These are phyloP conservation scores for Coemansia sp. DNA, from an alignment of 192 early-diverging fungal genomes.

Conservation along the genomic window DNA sequence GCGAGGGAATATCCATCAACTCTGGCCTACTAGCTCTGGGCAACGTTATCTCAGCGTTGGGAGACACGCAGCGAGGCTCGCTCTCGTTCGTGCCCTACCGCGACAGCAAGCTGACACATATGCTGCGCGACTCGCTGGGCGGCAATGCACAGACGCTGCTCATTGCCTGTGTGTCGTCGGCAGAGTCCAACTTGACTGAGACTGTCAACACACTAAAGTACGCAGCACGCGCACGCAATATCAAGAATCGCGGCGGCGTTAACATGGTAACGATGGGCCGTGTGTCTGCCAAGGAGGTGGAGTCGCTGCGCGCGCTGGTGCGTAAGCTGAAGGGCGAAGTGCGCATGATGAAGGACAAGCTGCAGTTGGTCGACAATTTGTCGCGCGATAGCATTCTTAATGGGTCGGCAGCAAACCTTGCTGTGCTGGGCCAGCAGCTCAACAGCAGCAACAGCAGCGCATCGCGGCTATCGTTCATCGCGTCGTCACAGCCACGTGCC, in stretches of 20 bases:
- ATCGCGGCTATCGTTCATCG: constrained; percentile 1
- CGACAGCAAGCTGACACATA: constrained; percentile 93
- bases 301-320: constrained; percentile 66
- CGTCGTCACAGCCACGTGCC: neutral
- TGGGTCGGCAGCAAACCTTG: constrained; percentile 2
- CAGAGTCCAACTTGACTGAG: constrained; percentile 83
- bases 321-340: constrained; percentile 64
- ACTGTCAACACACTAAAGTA: constrained; percentile 96
- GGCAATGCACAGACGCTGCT: constrained; percentile 94
- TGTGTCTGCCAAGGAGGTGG: constrained; percentile 67
- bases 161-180: constrained; percentile 92
- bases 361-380: constrained; percentile 16
- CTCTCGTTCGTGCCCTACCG: constrained; percentile 88
- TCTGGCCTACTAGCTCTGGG: constrained; percentile 93
- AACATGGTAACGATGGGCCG: constrained; percentile 59
- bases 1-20: constrained; percentile 98
- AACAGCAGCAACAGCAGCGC: neutral
- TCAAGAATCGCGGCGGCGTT: constrained; percentile 86
- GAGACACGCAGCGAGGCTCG: constrained; percentile 65
- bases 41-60: constrained; percentile 97
- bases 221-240: constrained; percentile 94
- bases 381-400: constrained; percentile 7
- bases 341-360: constrained; percentile 27
- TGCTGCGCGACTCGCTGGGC: constrained; percentile 95
- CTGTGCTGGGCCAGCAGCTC: constrained; percentile 1